Evolutionary conservation across 768 basidiomycete species (phyloP), one percentile per base, ranked within the genome.

Genomic region (Suillus subluteus): DNA sequence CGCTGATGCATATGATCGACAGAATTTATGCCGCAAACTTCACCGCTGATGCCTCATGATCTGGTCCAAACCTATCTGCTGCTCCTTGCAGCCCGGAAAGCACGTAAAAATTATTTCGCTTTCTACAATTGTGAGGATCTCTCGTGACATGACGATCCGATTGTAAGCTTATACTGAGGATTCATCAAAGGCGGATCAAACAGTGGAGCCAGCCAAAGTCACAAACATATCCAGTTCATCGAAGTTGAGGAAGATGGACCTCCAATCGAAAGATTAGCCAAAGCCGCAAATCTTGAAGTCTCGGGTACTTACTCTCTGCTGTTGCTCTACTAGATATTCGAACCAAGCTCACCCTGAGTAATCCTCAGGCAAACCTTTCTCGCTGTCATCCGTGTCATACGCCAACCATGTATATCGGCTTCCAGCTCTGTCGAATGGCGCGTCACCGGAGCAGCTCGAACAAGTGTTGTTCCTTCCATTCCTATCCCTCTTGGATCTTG

Each of bases 191-290:
- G 92, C 70, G 93, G 93, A 7, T 82, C 87, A 37, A 81, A 83
- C 63, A 94, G 92, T 65, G 95, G 95, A 35, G 95, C 96, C 13
- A 95, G 94, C 74, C 96, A 98, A 78, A 82, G 85, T 2, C 95
- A 96, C 79, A 95, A 96, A 73, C 96, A 98, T 74, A 70, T 96
- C n/a, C 95, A 97, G 75, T 90, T 96, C 68, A 77, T 96, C 41
- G 90, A 93, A 41, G 73, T 87, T 21, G 84, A 84, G 12, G 80
- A 79, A 48, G 84, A 85, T 43, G 91, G 88, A 2, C 91, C 92
- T 16, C 96, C 96, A 0, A 83, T 96, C 32, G 95, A 96, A 76
- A 80, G 77, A 64, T 81, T 95, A 62, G 89, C 92, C 6, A 82
- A 82, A 70, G 77, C 79, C 23, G 80, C 84, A 12, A 82, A 79